Evolutionary conservation across 331 rosid species (phyloP), one percentile per base, ranked within the genome.

Genomic region (Erythrophleum ivorense): DNA sequence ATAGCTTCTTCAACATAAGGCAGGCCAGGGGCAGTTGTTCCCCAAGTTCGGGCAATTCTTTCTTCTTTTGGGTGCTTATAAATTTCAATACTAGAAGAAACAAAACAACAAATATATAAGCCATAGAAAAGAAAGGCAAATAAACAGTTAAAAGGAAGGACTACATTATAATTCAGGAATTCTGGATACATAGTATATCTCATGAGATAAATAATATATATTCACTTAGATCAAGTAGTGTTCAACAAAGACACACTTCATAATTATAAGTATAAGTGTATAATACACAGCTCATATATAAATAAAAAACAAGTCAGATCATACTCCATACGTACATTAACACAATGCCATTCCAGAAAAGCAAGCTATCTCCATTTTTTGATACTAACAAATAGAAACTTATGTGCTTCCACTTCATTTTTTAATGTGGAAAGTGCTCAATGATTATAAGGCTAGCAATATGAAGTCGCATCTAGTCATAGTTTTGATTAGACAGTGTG

Each of bases 31-130:
- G 98, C 94, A 52, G 91, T 94, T 33, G 97, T 92, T 36, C 99
- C 99, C 99, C 99, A 96, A 8, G 97, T 94, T 67, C 98, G 84
- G 33, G 99, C 97, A 31, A 94, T 94, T 48, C 99, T 87, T 86
- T 96, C 99, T 89, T 96, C 99, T 81, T 94, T 91, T 9, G 89
- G 97, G 82, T 96, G 99, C 92, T 94, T 94, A 84, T 90, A 96
- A 83, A 96, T 96, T 86, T 96, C 99, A 73, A 96, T 88, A 76
- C 99, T 96, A 88, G 53, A 57, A 80, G 31, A 82, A 73, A 24
- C 81, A 76, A 77, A 84, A 62, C 52, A 46, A 46, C 45, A 81
- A 43, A 81, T n/a, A 13, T 66, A n/a, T 41, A 18, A 78, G 85
- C 21, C 58, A 84, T 59, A 46, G 76, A 70, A 62, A 33, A 74